Conservation (phyloP, 352 stramenopile species). For the Globisporangium recalcitrans region DNA sequence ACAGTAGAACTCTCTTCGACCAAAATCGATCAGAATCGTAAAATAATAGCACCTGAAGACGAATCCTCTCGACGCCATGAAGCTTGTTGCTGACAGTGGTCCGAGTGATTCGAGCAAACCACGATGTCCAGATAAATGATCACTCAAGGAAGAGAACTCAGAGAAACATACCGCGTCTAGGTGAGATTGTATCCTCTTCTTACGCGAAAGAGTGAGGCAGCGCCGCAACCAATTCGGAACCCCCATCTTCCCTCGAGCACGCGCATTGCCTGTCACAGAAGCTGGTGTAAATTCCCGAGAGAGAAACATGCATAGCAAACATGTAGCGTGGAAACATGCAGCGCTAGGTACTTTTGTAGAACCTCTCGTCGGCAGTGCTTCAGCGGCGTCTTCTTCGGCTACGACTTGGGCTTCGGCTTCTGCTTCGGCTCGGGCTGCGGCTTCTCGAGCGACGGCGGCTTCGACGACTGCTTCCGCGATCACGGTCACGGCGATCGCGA, state of each 20-base stretch:
- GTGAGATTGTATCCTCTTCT: not conserved
- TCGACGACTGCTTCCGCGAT: conserved; percentile 25
- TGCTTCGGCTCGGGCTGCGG: conserved; percentile 20
- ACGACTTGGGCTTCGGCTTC: conserved; percentile 35
- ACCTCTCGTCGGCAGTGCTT: not conserved
- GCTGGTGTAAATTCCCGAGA: conserved; percentile 13
- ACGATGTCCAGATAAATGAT: not conserved
- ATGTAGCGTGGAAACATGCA: conserved; percentile 5
- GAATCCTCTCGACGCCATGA: not conserved
- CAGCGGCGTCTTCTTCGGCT: conserved; percentile 34
- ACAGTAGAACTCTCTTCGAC: not conserved
- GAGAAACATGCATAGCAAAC: conserved; percentile 5
- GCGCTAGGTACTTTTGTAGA: conserved; percentile 8
- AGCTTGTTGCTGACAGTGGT: not conserved
- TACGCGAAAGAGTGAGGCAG: not conserved
- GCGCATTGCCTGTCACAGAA: conserved; percentile 3
- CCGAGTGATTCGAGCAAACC: not conserved
- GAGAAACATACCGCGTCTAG: conserved; percentile 9
- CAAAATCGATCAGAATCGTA: not conserved
- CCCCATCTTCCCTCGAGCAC: too few relatives aligned
- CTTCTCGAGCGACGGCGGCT: conserved; percentile 27
- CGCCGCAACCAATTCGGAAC: not conserved
- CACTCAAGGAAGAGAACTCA: not conserved
- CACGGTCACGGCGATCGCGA: conserved; percentile 26
- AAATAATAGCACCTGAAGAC: not conserved